Base-by-base conservation (phyloP, 1,284 basidiomycete species). In the Flammula alnicola region DNA sequence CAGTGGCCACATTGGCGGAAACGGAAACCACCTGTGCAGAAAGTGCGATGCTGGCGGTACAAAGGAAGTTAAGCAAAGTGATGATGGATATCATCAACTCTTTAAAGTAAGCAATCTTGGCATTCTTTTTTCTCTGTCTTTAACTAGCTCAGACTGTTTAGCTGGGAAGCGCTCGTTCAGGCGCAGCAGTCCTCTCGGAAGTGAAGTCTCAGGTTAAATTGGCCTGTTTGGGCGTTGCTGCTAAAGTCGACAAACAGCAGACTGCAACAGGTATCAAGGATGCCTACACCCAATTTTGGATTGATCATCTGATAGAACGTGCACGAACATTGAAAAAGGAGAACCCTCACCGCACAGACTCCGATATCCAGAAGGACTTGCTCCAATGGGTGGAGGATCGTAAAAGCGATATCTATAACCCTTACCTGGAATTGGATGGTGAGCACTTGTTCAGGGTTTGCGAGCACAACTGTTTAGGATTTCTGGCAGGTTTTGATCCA, bases 1-100 rank as follows among this genome's bases (percentile, higher is more conserved):
- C 2, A 55, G 44, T 3, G 58, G 59, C 3, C 68, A 71, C 44
- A 68, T 67, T 44, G 64, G 68, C 4, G 54, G 47, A 3, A 59
- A 59, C 22, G 64, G 62, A 26, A 69, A 69, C 30, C 46, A 58
- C 12, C 58, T 51, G 11, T 72, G 68, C 45, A 52, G 65, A 4
- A 66, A 66, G 56, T 73, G 70, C 35, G 16, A 62, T 16, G 62
- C 55, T 23, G 66, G 71, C 8, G 68, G 70, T 7, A 38, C 63
- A 5, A 59, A 61, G n/a, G 47, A 61, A 51, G 10, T 42, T n/a
- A 66, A 61, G 37, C 55, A 59, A 44, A 50, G 54, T 3, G 47
- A 63, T 46, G 37, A 55, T 3, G 68, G 66, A 10, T 70, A 61
- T 52, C 53, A 62, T 50, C 33, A 27, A 10, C 27, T 68, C 3